These are phyloP conservation scores for Herpetomonas samuelpessoai DNA, from an alignment of 208 protist species.

Conservation along the genomic window DNA sequence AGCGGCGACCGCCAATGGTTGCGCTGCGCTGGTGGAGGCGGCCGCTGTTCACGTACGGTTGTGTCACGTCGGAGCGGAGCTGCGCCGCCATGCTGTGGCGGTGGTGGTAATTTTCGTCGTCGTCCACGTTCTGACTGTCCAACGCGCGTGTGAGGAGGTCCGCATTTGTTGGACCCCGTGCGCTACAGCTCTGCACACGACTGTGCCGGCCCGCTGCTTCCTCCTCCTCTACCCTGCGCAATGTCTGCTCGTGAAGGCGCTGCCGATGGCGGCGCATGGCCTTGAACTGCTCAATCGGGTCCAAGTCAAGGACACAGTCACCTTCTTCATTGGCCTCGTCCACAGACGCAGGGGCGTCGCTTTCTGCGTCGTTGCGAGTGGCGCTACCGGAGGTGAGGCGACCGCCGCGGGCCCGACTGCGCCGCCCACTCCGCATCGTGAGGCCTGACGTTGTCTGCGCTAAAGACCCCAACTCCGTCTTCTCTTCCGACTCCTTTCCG, in stretches of 20 bases:
- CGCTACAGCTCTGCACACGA: conserved; percentile 2
- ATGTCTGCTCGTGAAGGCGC: neutral
- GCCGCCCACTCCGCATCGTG: too few species aligned
- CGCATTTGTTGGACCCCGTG: neutral
- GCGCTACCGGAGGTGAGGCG: neutral
- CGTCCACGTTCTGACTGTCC: neutral
- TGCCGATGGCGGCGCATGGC: neutral
- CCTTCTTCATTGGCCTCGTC: conserved; percentile 6
- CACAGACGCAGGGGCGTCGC: neutral
- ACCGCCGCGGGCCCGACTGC: neutral
- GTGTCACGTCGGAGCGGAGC: neutral
- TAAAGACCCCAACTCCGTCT: too few species aligned
- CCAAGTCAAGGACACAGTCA: conserved; percentile 12
- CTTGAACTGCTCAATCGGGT: conserved; percentile 14
- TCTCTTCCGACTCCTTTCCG: too few species aligned
- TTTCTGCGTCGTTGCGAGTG: neutral
- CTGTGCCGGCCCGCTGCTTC: neutral
- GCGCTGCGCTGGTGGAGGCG: neutral
- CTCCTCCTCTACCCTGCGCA: neutral
- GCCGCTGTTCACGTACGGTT: neutral
- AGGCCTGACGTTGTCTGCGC: too few species aligned
- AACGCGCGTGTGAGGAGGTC: too few species aligned
- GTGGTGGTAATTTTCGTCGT: neutral
- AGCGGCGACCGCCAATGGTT: neutral
- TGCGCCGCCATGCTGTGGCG: neutral